Evolutionary conservation across 768 basidiomycete genomes (phyloP).

Genomic region (Tylopilus felleus): DNA sequence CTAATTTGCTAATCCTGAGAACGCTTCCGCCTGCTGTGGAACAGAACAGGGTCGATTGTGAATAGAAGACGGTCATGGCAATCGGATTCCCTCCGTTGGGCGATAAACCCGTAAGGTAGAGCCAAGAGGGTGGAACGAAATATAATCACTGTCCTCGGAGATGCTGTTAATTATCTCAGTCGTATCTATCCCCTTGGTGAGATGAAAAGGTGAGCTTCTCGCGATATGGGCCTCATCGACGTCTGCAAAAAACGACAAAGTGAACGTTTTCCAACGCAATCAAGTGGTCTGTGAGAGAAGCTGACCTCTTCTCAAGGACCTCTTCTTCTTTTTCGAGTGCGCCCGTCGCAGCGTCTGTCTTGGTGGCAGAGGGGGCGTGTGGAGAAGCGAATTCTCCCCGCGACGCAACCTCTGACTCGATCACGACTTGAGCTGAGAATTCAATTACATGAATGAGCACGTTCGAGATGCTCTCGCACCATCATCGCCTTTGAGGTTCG

Average conservation of each 20-base stretch:
- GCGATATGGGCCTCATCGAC: no score
- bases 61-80: background rate
- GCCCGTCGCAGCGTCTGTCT: background rate
- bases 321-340: background rate
- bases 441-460: slow-evolving; percentile 2
- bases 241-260: no score
- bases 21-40: background rate
- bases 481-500: background rate
- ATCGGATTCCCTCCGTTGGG: background rate
- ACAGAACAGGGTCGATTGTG: background rate
- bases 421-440: no score
- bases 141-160: no score
- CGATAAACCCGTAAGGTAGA: background rate
- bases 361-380: background rate
- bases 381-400: background rate
- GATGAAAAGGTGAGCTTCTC: no score
- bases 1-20: slow-evolving; percentile 3
- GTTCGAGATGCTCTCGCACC: slow-evolving; percentile 1
- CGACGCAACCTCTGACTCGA: background rate
- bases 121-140: no score
- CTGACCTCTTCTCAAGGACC: background rate
- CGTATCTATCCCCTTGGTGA: no score
- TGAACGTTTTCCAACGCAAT: no score
- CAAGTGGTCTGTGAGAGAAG: background rate
- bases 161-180: no score